Evolutionary conservation across 2,329 filamentous ascomycete genomes (phyloP), one percentile per base, ranked within the genome.

Genomic region (Cordyceps javanica): DNA sequence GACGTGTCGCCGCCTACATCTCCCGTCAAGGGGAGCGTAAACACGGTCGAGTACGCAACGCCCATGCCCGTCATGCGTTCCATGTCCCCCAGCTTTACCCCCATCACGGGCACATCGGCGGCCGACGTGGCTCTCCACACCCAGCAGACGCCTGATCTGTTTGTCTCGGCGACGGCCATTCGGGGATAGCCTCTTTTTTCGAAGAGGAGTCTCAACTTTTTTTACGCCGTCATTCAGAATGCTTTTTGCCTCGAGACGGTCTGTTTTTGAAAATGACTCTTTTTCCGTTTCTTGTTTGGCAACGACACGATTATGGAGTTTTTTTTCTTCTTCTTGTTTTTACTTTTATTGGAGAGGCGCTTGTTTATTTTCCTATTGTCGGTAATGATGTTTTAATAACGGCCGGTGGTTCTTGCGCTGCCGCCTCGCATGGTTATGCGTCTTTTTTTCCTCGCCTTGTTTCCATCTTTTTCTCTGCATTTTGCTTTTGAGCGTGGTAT

Each of bases 151-250:
- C 70, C 56, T 64, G 51, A 60, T 68, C 38, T 75, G 79, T 59
- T 77, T 66, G 75, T 81, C 69, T 65, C 76, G 56, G 71, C 77
- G 45, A 77, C 79, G 66, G 79, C 79, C 42, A 83, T 76, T 58
- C 69, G 70, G 57, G 72, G 74, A 55, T 76, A 28, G 23, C 13
- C 26, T 16, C 30, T 23, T 23, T 13, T 42, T n/a, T n/a, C n/a
- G n/a, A n/a, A 11, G 39, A 42, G 5, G 36, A 36, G 13, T 19
- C 21, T 32, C n/a, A 23, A 30, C 42, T 8, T 13, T 28, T 45
- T n/a, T 38, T 8, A 8, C 5, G 36, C 36, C 16, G 7, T 5
- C 8, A 8, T 14, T 8, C 36, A 14, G 13, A 13, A 9, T 6
- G 23, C n/a, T n/a, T n/a, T 11, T 8, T 23, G 23, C 41, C 30